Conservation (phyloP, 768 basidiomycete species). For the Candolleomyces aberdarensis region DNA sequence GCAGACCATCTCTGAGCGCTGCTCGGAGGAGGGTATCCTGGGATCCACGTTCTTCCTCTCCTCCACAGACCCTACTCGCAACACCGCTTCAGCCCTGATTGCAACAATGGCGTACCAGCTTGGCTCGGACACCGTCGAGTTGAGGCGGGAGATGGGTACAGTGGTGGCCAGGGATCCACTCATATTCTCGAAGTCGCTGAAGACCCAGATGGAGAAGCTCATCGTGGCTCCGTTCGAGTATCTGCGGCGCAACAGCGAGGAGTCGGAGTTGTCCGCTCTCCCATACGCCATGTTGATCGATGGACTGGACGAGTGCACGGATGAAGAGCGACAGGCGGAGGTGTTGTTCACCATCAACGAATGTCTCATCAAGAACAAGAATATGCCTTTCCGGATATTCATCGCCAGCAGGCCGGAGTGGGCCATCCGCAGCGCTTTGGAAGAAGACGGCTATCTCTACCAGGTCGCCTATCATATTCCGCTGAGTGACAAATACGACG, state of each 20-base stretch:
- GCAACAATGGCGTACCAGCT: conserved; percentile 12
- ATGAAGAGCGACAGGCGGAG: conserved; percentile 6
- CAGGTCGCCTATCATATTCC: neutral
- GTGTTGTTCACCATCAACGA: conserved; percentile 7
- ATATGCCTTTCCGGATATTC: conserved; percentile 9
- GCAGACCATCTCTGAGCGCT: conserved; percentile 9
- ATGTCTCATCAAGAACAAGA: neutral
- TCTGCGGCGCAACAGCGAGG: neutral
- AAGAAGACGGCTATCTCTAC: neutral
- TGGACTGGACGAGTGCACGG: conserved; percentile 15
- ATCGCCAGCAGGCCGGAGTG: conserved; percentile 14
- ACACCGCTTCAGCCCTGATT: conserved; percentile 7
- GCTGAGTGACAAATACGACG: neutral
- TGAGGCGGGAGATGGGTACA: neutral
- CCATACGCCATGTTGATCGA: conserved; percentile 7
- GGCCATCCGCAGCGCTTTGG: conserved; percentile 5
- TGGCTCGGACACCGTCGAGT: neutral
- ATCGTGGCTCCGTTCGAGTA: conserved; percentile 2
- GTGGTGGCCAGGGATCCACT: neutral
- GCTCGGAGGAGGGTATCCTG: neutral
- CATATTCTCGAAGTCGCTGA: neutral
- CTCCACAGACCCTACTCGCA: neutral
- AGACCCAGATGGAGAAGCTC: conserved; percentile 7
- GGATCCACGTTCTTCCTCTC: conserved; percentile 12
- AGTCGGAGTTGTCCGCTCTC: neutral